These are phyloP conservation scores for Jimgerdemannia flammicorona DNA, from an alignment of 192 early-diverging fungal genomes.

Conservation along the genomic window DNA sequence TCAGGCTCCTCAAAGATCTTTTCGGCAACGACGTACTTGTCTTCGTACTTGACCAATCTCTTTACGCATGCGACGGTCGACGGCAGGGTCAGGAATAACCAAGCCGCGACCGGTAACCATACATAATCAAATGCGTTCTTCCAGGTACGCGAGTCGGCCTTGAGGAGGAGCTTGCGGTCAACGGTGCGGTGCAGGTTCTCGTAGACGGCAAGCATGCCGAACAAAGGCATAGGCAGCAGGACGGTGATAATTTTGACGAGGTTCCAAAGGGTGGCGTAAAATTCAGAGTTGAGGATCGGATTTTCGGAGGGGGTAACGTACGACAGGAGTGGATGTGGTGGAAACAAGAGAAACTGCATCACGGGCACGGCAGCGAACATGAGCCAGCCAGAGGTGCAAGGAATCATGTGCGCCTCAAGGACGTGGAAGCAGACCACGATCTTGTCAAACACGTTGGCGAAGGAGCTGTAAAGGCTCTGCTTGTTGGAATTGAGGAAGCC, in stretches of 20 bases:
- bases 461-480: not conserved
- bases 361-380: slow-evolving; percentile 51
- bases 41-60: slow-evolving; percentile 24
- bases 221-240: slow-evolving; percentile 35
- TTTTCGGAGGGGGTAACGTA: slow-evolving; percentile 24
- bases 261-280: slow-evolving; percentile 32
- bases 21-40: slow-evolving; percentile 34
- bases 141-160: slow-evolving; percentile 33
- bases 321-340: slow-evolving; percentile 20
- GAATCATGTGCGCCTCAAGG: slow-evolving; percentile 52
- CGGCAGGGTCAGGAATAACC: slow-evolving; percentile 48
- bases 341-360: slow-evolving; percentile 39
- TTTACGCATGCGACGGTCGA: slow-evolving; percentile 41
- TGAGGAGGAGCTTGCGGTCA: slow-evolving; percentile 35
- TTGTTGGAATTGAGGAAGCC: no score
- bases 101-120: slow-evolving; percentile 40
- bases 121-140: slow-evolving; percentile 31
- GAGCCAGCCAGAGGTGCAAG: slow-evolving; percentile 46
- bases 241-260: slow-evolving; percentile 37
- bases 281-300: slow-evolving; percentile 32
- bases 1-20: slow-evolving; percentile 26
- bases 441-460: slow-evolving; percentile 17
- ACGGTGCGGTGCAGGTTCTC: slow-evolving; percentile 39
- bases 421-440: slow-evolving; percentile 38
- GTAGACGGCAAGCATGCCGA: slow-evolving; percentile 36